These are phyloP conservation scores for Phytophthora boehmeriae DNA, from an alignment of 352 stramenopile species.

Conservation along the genomic window DNA sequence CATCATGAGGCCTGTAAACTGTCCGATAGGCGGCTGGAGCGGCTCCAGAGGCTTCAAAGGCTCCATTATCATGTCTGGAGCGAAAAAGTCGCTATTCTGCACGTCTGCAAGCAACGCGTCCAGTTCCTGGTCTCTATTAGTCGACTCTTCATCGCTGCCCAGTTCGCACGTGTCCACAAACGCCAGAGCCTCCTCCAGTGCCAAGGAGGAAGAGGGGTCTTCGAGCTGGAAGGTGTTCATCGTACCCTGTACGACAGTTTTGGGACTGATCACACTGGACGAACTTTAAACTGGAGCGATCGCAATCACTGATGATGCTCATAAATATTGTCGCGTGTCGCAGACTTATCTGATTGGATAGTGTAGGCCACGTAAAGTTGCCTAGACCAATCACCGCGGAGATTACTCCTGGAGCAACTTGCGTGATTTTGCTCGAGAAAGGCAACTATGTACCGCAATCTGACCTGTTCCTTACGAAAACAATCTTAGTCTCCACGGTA, in stretches of 20 bases:
- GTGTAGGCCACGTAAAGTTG: too few species aligned
- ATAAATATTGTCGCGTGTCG: background rate
- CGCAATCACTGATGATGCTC: background rate
- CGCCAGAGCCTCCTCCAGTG: constrained; percentile 44
- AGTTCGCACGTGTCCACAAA: constrained; percentile 50
- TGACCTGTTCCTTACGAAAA: too few species aligned
- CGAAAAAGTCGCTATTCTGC: constrained; percentile 26
- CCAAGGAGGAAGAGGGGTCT: constrained; percentile 23
- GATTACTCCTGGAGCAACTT: too few species aligned
- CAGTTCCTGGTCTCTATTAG: constrained; percentile 14
- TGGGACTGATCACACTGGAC: background rate
- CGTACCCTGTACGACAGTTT: constrained; percentile 1
- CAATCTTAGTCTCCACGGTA: too few species aligned
- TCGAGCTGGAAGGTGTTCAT: constrained; percentile 35
- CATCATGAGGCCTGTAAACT: constrained; percentile 31
- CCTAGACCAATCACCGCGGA: too few species aligned
- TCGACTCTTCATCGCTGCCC: constrained; percentile 30
- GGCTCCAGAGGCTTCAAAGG: constrained; percentile 11
- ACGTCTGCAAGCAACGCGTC: constrained; percentile 27
- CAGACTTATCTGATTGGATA: too few species aligned
- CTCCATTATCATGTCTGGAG: constrained; percentile 19
- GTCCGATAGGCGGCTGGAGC: constrained; percentile 4
- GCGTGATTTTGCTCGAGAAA: too few species aligned
- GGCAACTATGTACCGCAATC: too few species aligned
- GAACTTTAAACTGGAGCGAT: background rate